Percentiles rank a stretch among this genome's conserved stretches.
phyloP scores from a whole-genome alignment of 306 rosid genomes.

The Adenanthera pavonina region DNA sequence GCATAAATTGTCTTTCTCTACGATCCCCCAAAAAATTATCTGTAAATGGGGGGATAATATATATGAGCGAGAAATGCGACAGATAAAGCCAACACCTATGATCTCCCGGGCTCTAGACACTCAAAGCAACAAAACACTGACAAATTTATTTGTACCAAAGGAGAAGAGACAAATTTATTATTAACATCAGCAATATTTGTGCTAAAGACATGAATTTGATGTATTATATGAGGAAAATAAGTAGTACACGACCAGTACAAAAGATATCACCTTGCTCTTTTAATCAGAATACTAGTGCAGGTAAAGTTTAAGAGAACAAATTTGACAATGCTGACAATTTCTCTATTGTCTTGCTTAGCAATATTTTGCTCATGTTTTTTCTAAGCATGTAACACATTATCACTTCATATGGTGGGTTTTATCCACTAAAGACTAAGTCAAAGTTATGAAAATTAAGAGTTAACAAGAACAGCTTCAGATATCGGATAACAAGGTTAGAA shows the following conservation, averaged over 20 bases:
- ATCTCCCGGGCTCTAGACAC: background rate
- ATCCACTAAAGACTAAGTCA: background rate
- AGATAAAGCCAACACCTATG: background rate
- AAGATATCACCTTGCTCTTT: background rate
- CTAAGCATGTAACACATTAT: background rate
- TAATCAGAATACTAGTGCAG: background rate
- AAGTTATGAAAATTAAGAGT: background rate
- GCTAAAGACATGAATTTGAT: background rate
- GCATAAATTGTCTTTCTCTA: background rate
- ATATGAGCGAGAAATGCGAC: background rate
- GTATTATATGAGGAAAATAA: background rate
- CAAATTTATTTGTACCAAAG: too few relatives aligned
- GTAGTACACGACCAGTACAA: background rate
- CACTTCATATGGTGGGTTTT: background rate
- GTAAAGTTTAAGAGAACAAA: background rate
- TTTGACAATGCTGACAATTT: background rate
- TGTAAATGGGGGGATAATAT: background rate
- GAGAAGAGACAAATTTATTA: background rate
- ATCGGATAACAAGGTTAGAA: background rate
- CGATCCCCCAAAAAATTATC: background rate
- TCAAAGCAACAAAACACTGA: background rate
- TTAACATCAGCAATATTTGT: background rate
- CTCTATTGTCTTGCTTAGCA: background rate
- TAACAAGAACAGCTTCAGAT: background rate
- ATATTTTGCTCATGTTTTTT: background rate